Conservation (phyloP, 352 stramenopile species). For the Phytophthora europaea region DNA sequence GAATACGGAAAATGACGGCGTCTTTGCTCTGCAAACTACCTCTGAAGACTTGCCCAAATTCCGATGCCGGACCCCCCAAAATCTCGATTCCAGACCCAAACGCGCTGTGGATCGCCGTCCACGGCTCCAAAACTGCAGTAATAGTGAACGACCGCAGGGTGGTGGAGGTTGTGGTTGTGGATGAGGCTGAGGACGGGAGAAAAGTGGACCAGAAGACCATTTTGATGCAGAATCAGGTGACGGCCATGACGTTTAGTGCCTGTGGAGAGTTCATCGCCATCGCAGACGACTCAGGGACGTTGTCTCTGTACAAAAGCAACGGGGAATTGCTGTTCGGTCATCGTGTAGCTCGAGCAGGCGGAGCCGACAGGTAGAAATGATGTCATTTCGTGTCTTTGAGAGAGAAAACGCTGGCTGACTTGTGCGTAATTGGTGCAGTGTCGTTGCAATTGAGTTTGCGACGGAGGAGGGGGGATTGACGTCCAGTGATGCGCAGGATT, state of each 20-base stretch:
- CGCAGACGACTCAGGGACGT: slow-evolving; percentile 30
- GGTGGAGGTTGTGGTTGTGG: slow-evolving; percentile 9
- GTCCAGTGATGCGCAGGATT: slow-evolving; percentile 25
- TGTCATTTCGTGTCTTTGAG: background rate
- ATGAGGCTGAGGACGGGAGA: background rate
- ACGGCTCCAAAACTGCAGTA: slow-evolving; percentile 22
- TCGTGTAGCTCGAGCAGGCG: slow-evolving; percentile 4
- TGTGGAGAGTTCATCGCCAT: slow-evolving; percentile 48
- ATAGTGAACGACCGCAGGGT: slow-evolving; percentile 6
- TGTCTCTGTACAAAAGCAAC: slow-evolving; percentile 45
- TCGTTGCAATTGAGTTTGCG: slow-evolving; percentile 32
- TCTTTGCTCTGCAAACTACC: slow-evolving; percentile 15
- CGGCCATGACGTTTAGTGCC: slow-evolving; percentile 45
- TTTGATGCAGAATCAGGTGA: slow-evolving; percentile 15
- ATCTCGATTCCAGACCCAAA: slow-evolving; percentile 14
- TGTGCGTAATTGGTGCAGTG: background rate
- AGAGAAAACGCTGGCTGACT: background rate
- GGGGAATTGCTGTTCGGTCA: slow-evolving; percentile 35
- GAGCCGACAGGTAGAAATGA: slow-evolving; percentile 21
- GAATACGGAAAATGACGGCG: background rate
- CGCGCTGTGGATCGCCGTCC: slow-evolving; percentile 22
- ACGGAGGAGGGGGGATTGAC: slow-evolving; percentile 4
- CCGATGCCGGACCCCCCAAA: background rate
- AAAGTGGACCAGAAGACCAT: slow-evolving; percentile 32
- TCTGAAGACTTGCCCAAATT: slow-evolving; percentile 4